Conservation (phyloP, 2,329 filamentous ascomycete species). For the Venturia aucupariae region DNA sequence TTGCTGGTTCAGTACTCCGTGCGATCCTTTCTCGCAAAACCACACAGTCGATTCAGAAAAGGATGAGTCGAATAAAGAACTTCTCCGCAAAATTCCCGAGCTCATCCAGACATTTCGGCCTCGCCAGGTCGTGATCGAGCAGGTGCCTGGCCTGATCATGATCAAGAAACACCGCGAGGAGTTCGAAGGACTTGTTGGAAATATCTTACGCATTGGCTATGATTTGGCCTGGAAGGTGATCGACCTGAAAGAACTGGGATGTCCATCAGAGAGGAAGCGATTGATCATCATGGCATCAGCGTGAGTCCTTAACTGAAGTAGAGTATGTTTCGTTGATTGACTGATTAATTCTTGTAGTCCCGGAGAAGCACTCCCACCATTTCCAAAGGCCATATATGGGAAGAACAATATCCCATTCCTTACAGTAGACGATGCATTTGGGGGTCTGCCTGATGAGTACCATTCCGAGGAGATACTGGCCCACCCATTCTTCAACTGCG, state of each 20-base stretch:
- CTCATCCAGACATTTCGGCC: not conserved
- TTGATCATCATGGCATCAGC: not conserved
- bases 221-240: not conserved
- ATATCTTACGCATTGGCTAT: too few species aligned
- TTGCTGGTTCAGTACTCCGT: too few species aligned
- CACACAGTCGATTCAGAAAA: not conserved
- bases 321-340: too few species aligned
- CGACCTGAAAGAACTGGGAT: not conserved
- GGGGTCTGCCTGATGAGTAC: too few species aligned
- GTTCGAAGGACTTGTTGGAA: too few species aligned
- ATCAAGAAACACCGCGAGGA: not conserved
- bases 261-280: too few species aligned
- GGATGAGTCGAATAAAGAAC: not conserved
- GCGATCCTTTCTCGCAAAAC: too few species aligned
- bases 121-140: not conserved
- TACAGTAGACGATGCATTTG: not conserved
- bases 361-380: not conserved
- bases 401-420: too few species aligned
- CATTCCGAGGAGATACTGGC: too few species aligned
- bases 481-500: too few species aligned
- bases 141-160: conserved; percentile 5
- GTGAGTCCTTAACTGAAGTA: too few species aligned
- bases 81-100: not conserved
- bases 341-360: not conserved
- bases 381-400: not conserved